Percentiles rank a stretch among this genome's conserved stretches.
These are phyloP conservation scores for Podaxis sp. DNA, from an alignment of 768 basidiomycete species.

Conservation along the genomic window DNA sequence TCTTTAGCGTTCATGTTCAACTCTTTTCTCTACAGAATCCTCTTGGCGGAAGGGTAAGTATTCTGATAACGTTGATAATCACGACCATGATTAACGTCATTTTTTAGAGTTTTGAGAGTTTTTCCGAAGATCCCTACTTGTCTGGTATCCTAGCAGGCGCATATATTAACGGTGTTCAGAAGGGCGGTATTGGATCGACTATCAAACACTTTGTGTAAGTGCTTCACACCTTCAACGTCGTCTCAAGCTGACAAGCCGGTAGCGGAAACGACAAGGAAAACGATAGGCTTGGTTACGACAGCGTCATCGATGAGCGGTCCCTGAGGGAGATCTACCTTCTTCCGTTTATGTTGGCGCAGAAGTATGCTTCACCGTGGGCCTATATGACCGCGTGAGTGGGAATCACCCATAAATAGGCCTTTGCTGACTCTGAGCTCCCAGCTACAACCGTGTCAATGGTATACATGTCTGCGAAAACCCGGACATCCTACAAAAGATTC, in stretches of 20 bases:
- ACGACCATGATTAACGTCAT: not conserved
- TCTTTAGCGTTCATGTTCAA: conserved; percentile 7
- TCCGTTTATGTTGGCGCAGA: conserved; percentile 76
- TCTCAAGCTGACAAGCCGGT: not conserved
- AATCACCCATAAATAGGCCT: not conserved
- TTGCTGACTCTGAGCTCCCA: conserved; percentile 23
- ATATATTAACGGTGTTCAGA: conserved; percentile 78
- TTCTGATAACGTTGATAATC: not conserved
- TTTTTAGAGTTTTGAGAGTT: conserved; percentile 68
- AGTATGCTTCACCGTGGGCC: conserved; percentile 63
- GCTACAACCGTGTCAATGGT: conserved; percentile 79
- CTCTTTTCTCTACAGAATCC: conserved; percentile 46
- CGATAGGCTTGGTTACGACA: conserved; percentile 68
- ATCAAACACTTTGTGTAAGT: conserved; percentile 84
- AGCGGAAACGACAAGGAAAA: conserved; percentile 84
- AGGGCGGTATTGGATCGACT: conserved; percentile 68
- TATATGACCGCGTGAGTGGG: conserved; percentile 66
- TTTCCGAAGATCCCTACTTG: conserved; percentile 76
- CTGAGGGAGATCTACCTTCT: conserved; percentile 75
- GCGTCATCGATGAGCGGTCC: conserved; percentile 62
- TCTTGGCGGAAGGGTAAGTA: conserved; percentile 62
- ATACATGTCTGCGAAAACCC: conserved; percentile 68
- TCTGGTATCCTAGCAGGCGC: conserved; percentile 70
- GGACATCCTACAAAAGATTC: conserved; percentile 55
- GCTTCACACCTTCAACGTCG: not conserved